Base-by-base conservation (phyloP, 306 rosid species). In the Styphnolobium japonicum region DNA sequence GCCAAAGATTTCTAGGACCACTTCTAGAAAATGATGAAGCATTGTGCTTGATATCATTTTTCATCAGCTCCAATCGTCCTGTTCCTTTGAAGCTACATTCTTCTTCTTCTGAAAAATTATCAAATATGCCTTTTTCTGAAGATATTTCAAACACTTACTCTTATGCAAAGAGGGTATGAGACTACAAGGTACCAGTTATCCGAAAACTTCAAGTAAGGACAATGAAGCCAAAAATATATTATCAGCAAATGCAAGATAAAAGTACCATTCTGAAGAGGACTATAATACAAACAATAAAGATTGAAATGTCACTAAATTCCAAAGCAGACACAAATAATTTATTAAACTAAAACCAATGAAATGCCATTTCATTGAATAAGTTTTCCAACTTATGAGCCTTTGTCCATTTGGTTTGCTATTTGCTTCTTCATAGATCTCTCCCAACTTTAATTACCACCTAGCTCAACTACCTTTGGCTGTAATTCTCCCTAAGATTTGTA, bases 1-100 rank as follows among this genome's bases (percentile, higher is more conserved):
- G 98, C 97, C 95, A 82, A 49, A 92, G 97, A 55, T 86, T 86
- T 42, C 63, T 90, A 16, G 94, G 97, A 42, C 98, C 97, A 45
- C 16, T 63, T 51, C 33, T 73, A 52, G 97, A 94, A 71, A 69
- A 80, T 25, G 98, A 91, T 3, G 79, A 73, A 2, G 9, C 73
- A 51, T 82, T 85, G 27, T 69, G 57, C 73, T 81, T 71, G 31
- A 88, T 75, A 80, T 94, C 97, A 43, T 85, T 85, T 84, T 78
- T 85, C 90, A 88, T 86, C 78, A 92, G 79, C 23, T 89, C 85
- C 79, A 87, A 40, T 7, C 97, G 83, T 23, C 73, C 74, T 21
- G 93, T 94, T 57, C 97, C 97, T 77, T 43, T 83, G 81, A 92
- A 94, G 83, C 90, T 85, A 73, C 97, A 94, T n/a, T 75, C 85